Conservation (phyloP, 345 rosid genomes). For the Eucalyptus tenuipes region DNA sequence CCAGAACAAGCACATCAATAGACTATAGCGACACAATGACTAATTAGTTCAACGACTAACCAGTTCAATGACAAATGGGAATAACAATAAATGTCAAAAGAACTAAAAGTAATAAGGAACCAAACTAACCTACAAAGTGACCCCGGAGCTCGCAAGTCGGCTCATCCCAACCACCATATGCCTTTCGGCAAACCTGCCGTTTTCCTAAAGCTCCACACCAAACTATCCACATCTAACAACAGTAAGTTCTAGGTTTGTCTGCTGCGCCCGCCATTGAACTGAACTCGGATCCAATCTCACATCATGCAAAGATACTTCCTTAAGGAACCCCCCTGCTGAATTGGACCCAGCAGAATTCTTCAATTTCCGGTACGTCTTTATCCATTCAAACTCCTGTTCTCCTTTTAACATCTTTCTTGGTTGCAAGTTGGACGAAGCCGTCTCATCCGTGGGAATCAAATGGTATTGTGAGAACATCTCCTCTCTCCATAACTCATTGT, state of each 20-base stretch:
- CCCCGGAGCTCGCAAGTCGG: conserved; percentile 68
- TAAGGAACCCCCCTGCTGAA: conserved; percentile 31
- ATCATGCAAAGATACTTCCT: conserved; percentile 67
- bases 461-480: conserved; percentile 76
- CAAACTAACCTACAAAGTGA: conserved; percentile 70
- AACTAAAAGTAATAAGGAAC: not conserved
- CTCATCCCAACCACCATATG: conserved; percentile 87
- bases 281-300: conserved; percentile 58
- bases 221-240: conserved; percentile 65
- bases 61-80: not conserved
- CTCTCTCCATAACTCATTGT: conserved; percentile 47
- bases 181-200: conserved; percentile 44
- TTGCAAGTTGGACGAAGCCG: conserved; percentile 63
- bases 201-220: conserved; percentile 84
- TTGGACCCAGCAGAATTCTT: conserved; percentile 24
- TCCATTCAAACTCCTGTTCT: conserved; percentile 59
- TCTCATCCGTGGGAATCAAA: conserved; percentile 68
- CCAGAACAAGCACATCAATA: not conserved
- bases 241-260: conserved; percentile 73
- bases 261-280: conserved; percentile 66
- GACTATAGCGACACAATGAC: not conserved
- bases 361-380: conserved; percentile 51
- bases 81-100: not conserved
- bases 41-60: too few relatives aligned
- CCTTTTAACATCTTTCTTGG: conserved; percentile 65